Evolutionary conservation across 2,329 filamentous ascomycete genomes (phyloP).

Genomic region (Fusarium pseudonygamai): DNA sequence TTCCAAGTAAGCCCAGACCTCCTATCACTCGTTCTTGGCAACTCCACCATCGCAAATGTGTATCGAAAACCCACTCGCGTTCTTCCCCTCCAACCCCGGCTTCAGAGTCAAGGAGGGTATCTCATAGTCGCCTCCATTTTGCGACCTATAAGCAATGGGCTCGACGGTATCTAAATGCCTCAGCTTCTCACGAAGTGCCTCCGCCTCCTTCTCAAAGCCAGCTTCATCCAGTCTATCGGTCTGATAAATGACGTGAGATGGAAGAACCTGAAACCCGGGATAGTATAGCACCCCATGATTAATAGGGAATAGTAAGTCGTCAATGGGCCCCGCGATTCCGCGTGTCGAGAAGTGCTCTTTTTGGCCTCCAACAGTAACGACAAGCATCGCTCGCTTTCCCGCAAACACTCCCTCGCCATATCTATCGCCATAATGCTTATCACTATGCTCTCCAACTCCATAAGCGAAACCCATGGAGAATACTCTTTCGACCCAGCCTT

Average conservation of each 20-base stretch:
- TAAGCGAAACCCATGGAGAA: slow-evolving; percentile 16
- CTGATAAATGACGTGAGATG: slow-evolving; percentile 10
- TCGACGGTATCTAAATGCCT: not conserved
- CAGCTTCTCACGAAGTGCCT: slow-evolving; percentile 6
- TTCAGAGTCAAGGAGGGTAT: slow-evolving; percentile 5
- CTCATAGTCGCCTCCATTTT: slow-evolving; percentile 25
- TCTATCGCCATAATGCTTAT: slow-evolving; percentile 14
- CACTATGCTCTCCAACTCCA: slow-evolving; percentile 10
- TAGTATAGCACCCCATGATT: slow-evolving; percentile 24
- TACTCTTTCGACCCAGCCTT: slow-evolving; percentile 24
- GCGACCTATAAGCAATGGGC: slow-evolving; percentile 2
- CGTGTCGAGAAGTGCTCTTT: slow-evolving; percentile 15
- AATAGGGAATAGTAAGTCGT: slow-evolving; percentile 18
- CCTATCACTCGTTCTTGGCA: not conserved
- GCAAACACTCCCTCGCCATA: slow-evolving; percentile 17
- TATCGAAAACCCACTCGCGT: not conserved
- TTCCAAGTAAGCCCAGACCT: not conserved
- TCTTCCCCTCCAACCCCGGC: not conserved
- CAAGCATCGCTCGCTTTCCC: slow-evolving; percentile 14
- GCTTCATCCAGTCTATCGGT: not conserved
- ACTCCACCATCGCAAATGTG: not conserved
- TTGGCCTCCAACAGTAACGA: not conserved
- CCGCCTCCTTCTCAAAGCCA: not conserved
- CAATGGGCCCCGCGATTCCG: slow-evolving; percentile 13
- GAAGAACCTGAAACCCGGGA: slow-evolving; percentile 12